Evolutionary conservation across 2,329 filamentous ascomycete genomes (phyloP).

Genomic region (Aspergillus thermomutatus): DNA sequence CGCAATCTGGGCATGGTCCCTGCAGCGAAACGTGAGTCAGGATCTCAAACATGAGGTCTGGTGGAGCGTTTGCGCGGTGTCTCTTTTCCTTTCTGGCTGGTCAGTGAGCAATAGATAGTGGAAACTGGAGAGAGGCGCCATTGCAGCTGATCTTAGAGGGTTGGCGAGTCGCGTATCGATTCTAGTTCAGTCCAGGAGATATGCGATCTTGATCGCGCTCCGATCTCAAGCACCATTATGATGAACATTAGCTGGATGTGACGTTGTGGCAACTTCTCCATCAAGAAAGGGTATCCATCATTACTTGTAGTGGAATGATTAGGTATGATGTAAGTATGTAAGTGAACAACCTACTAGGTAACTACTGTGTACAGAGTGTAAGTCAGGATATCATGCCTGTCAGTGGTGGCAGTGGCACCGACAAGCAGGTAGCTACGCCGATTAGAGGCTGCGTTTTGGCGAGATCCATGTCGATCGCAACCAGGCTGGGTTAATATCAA

Average conservation of each 20-base stretch:
- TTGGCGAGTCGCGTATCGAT: background rate
- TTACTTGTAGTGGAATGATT: background rate
- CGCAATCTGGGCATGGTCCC: slow-evolving; percentile 3
- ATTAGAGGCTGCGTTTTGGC: slow-evolving; percentile 7
- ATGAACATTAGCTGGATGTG: no score
- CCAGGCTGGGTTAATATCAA: slow-evolving; percentile 11
- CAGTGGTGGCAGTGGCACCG: background rate
- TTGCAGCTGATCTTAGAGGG: background rate
- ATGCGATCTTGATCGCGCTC: background rate
- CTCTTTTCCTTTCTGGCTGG: background rate
- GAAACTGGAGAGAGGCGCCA: background rate
- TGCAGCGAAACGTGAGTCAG: slow-evolving; percentile 16
- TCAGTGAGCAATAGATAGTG: background rate
- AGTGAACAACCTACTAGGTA: background rate
- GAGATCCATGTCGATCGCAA: slow-evolving; percentile 16
- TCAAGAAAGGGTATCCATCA: no score
- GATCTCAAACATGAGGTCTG: slow-evolving; percentile 3
- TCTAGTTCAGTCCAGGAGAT: background rate
- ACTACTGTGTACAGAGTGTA: background rate
- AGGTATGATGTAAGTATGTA: background rate
- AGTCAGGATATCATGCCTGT: background rate
- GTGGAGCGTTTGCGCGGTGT: slow-evolving; percentile 4
- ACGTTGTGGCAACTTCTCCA: no score
- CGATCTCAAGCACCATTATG: background rate
- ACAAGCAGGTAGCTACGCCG: slow-evolving; percentile 3